phyloP scores from a whole-genome alignment of 208 protist species.

The Trypanosoma theileri region DNA sequence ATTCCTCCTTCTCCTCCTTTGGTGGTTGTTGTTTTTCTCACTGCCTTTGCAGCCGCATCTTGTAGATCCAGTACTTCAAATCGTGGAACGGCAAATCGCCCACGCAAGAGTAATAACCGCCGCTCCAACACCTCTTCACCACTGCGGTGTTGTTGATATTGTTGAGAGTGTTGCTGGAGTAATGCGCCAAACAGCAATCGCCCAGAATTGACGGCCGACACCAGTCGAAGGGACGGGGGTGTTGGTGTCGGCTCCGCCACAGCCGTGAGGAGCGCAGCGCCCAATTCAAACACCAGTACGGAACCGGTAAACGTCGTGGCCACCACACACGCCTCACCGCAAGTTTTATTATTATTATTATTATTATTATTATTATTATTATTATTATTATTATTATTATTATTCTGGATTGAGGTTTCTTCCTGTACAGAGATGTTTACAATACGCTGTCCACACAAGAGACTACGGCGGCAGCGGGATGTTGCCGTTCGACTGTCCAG shows the following conservation, averaged over 20 bases:
- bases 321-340: slow-evolving; percentile 29
- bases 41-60: slow-evolving; percentile 9
- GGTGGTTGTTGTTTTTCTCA: background rate
- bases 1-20: background rate
- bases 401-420: background rate
- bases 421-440: slow-evolving; percentile 55
- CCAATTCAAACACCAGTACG: slow-evolving; percentile 60
- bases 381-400: background rate
- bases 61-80: slow-evolving; percentile 49
- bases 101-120: slow-evolving; percentile 30
- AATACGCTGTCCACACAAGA: slow-evolving; percentile 81
- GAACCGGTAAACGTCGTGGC: slow-evolving; percentile 49
- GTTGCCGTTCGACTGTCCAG: slow-evolving; percentile 4
- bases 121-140: too few species aligned
- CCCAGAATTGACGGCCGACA: slow-evolving; percentile 38
- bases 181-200: slow-evolving; percentile 50
- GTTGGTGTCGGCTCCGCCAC: slow-evolving; percentile 58
- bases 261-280: slow-evolving; percentile 33
- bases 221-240: slow-evolving; percentile 47
- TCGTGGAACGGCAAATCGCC: slow-evolving; percentile 66
- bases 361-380: slow-evolving; percentile 28
- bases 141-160: too few species aligned
- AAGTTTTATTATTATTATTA: slow-evolving; percentile 9
- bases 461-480: slow-evolving; percentile 67
- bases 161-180: background rate